Conservation (phyloP, 225 moss, liverwort and hornwort species). For the Ulota crispa region DNA sequence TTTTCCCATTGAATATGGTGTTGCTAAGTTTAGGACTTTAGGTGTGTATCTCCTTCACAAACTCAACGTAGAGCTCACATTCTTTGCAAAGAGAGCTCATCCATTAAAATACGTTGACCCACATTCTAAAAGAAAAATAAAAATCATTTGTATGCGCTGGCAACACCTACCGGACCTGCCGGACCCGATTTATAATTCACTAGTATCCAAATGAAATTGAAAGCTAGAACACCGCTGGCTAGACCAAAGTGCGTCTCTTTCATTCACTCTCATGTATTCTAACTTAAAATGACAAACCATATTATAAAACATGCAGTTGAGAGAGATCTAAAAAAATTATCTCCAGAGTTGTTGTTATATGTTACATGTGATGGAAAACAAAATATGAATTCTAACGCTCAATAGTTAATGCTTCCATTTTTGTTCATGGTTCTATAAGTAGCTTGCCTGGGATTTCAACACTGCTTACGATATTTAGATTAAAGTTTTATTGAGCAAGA, state of each 20-base stretch:
- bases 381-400: background rate
- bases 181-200: no score
- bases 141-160: no score
- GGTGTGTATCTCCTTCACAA: no score
- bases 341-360: background rate
- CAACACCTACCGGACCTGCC: no score
- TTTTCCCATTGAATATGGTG: no score
- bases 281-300: background rate
- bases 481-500: no score
- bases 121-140: no score
- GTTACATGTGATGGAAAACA: background rate
- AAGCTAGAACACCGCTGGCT: constrained; percentile 31
- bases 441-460: background rate
- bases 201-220: constrained; percentile 7
- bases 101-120: no score
- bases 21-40: no score
- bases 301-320: background rate
- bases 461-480: no score
- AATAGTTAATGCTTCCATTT: rapidly evolving
- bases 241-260: constrained; percentile 33
- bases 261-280: background rate
- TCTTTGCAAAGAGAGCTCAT: no score
- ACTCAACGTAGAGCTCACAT: no score
- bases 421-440: background rate
- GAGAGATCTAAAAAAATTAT: background rate